Base-by-base conservation (phyloP, 208 protist genomes). In the Blechomonas ayalai region DNA sequence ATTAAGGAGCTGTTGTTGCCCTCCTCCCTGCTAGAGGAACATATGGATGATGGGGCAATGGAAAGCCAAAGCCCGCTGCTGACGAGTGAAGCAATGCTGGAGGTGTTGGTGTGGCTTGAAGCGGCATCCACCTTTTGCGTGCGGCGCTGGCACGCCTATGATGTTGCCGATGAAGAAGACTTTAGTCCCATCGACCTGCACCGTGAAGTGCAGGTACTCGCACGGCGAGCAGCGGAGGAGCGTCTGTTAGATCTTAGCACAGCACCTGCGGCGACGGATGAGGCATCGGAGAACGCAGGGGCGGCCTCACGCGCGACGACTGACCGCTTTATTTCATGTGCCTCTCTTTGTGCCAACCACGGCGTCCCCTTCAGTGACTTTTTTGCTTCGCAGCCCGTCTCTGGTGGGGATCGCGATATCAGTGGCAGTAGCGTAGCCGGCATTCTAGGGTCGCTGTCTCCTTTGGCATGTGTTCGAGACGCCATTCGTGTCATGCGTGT, bases 91-190 rank as follows among this genome's bases (percentile, higher is more conserved):
- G 61, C 70, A 9, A 87, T 93, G 84, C 55, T 93, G 45, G 71
- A 90, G 38, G 59, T 67, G 9, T 64, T 93, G 12, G 41, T 58
- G 9, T 93, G 84, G 81, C 26, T 78, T 27, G 80, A 93, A 48
- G 80, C 84, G 2, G 84, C 84, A 1, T 90, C 80, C 2, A 84
- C 84, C 8, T 89, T 93, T 46, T 70, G 65, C 26, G 55, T 90
- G 1, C 84, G 80, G n/a, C 73, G 59, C 6, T 52, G 66, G 24
- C 70, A 73, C 9, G 64, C 79, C 3, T 82, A 78, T 29, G 80
- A 93, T 57, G 32, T 64, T 13, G 67, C 43, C 0, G 53, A 27
- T 7, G 49, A 38, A 10, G 44, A 40, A 2, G 77, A 82, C 13
- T 90, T 93, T 46, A n/a, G 47, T 4, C 54, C 84, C 1, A 40